Base-by-base conservation (phyloP, 306 rosid genomes). In the Dryas alaskensis region DNA sequence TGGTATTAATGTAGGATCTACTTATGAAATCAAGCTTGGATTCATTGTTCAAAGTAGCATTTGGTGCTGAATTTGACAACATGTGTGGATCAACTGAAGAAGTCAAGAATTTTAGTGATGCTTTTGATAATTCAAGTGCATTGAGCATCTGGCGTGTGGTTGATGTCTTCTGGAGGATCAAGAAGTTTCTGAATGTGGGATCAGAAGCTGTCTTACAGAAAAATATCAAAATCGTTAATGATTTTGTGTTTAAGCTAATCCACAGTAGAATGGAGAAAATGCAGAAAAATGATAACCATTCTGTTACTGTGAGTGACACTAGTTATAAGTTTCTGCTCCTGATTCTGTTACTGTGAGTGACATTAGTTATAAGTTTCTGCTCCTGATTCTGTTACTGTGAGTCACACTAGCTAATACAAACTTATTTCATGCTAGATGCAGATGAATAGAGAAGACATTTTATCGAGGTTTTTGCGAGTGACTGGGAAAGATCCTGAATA, bases 51-150 rank as follows among this genome's bases (percentile, higher is more conserved):
- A 83, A 89, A 87, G 95, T 87, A 73, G 91, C 89, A 81, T 91
- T 91, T 76, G 97, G 97, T 64, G 75, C 55, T 64, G 92, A 89
- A 76, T 81, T 91, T 54, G 90, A 86, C 84, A 89, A 84, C 85
- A 84, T 89, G 95, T 86, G 97, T 78, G 97, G 87, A 80, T 79
- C 97, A 81, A 84, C 8, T 76, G 85, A 91, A 82, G 97, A 89
- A 86, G 89, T 87, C 46, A 89, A 75, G 76, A 86, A 8, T 2
- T 91, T 91, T 64, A 79, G 86, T 2, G 66, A 68, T 17, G 89
- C 92, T 53, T 89, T 91, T 22, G 95, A 91, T 66, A 78, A 83
- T 69, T 82, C 97, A 3, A 91, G 91, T 47, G 87, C 84, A 39
- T 40, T 83, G 43, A 82, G 84, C 55, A 80, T 91, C 51, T 77